A percentile compares a stretch with the other conserved stretches of the same genome.
Conservation (phyloP, 2,329 filamentous ascomycete genomes). For the Fusarium neocosmosporiellum region DNA sequence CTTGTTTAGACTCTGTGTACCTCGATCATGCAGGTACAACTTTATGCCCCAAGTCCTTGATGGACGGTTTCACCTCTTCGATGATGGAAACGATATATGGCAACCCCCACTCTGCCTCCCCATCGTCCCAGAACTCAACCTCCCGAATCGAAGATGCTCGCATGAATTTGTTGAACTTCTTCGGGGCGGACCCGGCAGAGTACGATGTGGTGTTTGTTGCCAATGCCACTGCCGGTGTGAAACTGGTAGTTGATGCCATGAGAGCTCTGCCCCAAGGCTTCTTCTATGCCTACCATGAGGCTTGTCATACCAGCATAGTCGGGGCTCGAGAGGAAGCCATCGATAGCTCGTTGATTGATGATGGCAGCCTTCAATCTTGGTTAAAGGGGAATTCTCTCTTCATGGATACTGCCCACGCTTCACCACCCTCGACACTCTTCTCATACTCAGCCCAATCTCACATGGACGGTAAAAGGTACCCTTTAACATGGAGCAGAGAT, state of each 20-base stretch:
- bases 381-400: slow-evolving; percentile 56
- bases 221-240: slow-evolving; percentile 92
- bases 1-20: slow-evolving; percentile 74
- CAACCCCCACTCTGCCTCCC: slow-evolving; percentile 90
- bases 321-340: slow-evolving; percentile 80
- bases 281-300: slow-evolving; percentile 83
- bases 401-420: slow-evolving; percentile 27
- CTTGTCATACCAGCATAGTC: slow-evolving; percentile 88
- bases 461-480: slow-evolving; percentile 84
- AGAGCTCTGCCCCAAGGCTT: slow-evolving; percentile 77
- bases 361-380: slow-evolving; percentile 74
- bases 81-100: slow-evolving; percentile 85
- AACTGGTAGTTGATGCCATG: slow-evolving; percentile 84
- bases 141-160: slow-evolving; percentile 81
- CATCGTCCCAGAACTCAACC: slow-evolving; percentile 81
- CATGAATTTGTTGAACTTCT: slow-evolving; percentile 76
- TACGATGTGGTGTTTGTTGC: slow-evolving; percentile 93
- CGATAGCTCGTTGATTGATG: slow-evolving; percentile 73
- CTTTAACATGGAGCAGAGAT: slow-evolving; percentile 73
- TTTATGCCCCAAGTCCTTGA: slow-evolving; percentile 80
- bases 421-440: slow-evolving; percentile 62
- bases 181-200: slow-evolving; percentile 81
- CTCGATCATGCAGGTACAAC: slow-evolving; percentile 98
- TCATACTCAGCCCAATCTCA: slow-evolving; percentile 94
- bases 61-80: slow-evolving; percentile 82